Evolutionary conservation across 2,329 filamentous ascomycete species (phyloP), one percentile per base, ranked within the genome.

Genomic region (Ophiosphaerella herpotricha): DNA sequence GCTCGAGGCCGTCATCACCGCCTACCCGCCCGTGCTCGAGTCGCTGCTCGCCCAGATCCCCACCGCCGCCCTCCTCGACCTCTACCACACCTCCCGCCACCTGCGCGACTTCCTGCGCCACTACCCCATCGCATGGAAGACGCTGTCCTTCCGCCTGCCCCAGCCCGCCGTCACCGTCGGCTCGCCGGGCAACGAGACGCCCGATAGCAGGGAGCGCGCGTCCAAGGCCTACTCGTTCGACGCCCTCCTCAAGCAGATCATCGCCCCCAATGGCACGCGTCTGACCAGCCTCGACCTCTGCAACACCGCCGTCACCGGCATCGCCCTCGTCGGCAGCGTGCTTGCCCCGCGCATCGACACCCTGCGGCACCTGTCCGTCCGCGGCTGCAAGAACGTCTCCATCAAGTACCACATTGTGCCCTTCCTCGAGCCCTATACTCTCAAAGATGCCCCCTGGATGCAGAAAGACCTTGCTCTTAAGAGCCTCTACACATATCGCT

Each of bases 401-500:
- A 78, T 85, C 57, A 85, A 85, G 63, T 85, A 85, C 63, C 82
- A 85, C 61, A 82, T 85, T 52, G 81, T 85, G 45, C 83, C 83
- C 2, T 85, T 83, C 57, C 75, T 77, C 36, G 74, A 73, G 52
- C 67, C 75, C 3, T 73, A 74, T 74, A 70, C 72, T 4, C 77
- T 70, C n/a, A 61, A 64, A 14, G 64, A 76, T 71, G 66, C 64
- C 47, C 66, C 72, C 4, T 77, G 78, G 72, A 70, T 68, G 48
- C 73, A 71, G 41, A 75, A 68, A 29, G 73, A 75, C 26, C 77
- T 84, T 35, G 81, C 81, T 5, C 75, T 85, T 48, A 83, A 81
- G 68, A 84, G 81, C 64, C 74, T 85, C 7, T 85, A 85, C 61
- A 81, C 82, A 1, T 85, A 85, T 65, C 79, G 83, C 49, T 85